Conservation (phyloP, 495 filamentous ascomycete genomes). For the Podospora bellae-mahoneyi region DNA sequence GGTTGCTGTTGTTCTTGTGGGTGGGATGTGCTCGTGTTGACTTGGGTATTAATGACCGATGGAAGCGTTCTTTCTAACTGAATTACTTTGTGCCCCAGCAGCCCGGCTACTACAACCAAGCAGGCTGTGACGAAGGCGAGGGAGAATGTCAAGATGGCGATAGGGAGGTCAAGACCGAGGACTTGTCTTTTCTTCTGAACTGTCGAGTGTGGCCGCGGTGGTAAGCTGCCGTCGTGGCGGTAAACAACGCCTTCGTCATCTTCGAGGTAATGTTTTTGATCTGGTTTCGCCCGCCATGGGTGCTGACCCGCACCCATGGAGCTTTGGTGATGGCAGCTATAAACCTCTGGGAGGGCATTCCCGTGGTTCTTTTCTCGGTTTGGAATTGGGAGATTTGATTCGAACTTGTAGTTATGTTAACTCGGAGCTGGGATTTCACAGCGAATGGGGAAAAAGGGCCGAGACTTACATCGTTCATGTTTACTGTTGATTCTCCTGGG, state of each 20-base stretch:
- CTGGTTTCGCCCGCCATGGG: conserved; percentile 4
- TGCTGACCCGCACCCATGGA: conserved; percentile 3
- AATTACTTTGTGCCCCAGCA: not conserved
- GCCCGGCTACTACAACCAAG: not conserved
- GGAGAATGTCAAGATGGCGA: not conserved
- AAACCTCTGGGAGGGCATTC: conserved; percentile 2
- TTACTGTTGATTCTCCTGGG: not conserved
- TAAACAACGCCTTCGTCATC: not conserved
- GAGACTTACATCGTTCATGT: conserved; percentile 9
- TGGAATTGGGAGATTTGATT: conserved; percentile 9
- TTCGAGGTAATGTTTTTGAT: not conserved
- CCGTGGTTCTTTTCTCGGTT: conserved; percentile 9
- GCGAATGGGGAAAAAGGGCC: not conserved
- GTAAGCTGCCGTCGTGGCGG: not conserved
- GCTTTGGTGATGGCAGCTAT: conserved; percentile 6
- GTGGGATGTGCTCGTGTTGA: not conserved
- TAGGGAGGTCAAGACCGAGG: conserved; percentile 1
- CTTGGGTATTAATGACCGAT: not conserved
- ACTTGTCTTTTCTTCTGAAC: not conserved
- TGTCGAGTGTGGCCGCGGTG: not conserved
- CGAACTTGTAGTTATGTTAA: not conserved
- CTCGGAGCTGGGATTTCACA: not conserved
- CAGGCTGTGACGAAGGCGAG: conserved; percentile 4
- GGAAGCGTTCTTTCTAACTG: conserved; percentile 1
- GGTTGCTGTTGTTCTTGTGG: not conserved